Evolutionary conservation across 331 rosid genomes (phyloP).

Genomic region (Stylosanthes scabra): DNA sequence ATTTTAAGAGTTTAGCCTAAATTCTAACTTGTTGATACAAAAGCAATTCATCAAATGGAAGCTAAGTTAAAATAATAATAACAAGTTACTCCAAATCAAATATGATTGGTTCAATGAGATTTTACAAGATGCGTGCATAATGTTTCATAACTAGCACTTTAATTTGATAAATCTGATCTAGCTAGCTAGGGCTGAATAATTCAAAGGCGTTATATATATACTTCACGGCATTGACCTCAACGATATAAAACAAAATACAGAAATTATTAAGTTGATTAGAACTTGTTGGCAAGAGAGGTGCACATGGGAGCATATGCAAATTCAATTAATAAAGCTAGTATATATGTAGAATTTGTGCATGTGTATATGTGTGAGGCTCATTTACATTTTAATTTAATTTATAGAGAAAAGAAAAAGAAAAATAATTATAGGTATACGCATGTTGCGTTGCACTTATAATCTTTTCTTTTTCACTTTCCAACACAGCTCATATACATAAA

Average conservation of each 20-base stretch:
- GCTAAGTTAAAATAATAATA: neutral
- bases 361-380: neutral
- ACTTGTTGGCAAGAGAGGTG: neutral
- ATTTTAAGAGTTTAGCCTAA: no score
- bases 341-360: no score
- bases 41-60: neutral
- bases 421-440: no score
- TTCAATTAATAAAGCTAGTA: neutral
- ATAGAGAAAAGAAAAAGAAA: neutral
- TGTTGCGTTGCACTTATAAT: no score
- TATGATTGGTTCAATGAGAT: neutral
- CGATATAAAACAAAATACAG: neutral
- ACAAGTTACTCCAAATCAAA: neutral
- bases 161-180: no score
- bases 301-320: constrained; percentile 30
- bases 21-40: no score
- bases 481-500: no score
- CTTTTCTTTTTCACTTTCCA: no score
- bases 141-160: no score
- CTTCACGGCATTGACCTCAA: constrained; percentile 27
- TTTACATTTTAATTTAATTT: neutral
- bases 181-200: neutral
- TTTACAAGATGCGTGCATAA: neutral
- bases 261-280: neutral
- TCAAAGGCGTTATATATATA: neutral